phyloP scores from a whole-genome alignment of 2,329 filamentous ascomycete genomes.

The Allantophomopsis lycopodina region DNA sequence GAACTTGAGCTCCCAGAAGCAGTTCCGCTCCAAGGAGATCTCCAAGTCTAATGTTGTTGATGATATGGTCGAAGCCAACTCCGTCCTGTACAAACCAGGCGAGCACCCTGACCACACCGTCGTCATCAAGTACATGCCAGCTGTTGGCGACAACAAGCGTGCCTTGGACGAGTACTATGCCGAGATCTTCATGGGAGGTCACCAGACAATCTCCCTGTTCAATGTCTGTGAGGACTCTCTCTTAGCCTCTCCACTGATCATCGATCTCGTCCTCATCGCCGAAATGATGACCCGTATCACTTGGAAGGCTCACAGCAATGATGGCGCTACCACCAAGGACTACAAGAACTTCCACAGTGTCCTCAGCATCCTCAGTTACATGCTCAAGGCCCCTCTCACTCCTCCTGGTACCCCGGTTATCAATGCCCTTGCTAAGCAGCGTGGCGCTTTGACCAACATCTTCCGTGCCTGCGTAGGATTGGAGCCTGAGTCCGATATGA shows the following conservation, averaged over 20 bases:
- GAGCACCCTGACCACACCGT: slow-evolving; percentile 98
- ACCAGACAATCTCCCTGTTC: slow-evolving; percentile 96
- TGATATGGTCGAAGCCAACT: slow-evolving; percentile 97
- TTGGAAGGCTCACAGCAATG: slow-evolving; percentile 57
- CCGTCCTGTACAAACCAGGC: slow-evolving; percentile 74
- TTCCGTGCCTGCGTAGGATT: slow-evolving; percentile 95
- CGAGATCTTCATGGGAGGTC: slow-evolving; percentile 96
- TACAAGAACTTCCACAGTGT: slow-evolving; percentile 96
- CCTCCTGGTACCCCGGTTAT: slow-evolving; percentile 90
- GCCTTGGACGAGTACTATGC: slow-evolving; percentile 98
- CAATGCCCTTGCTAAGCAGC: slow-evolving; percentile 93
- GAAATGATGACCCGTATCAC: slow-evolving; percentile 98
- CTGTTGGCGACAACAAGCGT: slow-evolving; percentile 97
- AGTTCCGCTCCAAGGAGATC: slow-evolving; percentile 99
- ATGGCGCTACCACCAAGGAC: slow-evolving; percentile 40
- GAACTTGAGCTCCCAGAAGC: slow-evolving; percentile 93
- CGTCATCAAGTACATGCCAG: slow-evolving; percentile 99
- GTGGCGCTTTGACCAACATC: slow-evolving; percentile 88
- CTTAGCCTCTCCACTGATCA: slow-evolving; percentile 89
- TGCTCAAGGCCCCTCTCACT: slow-evolving; percentile 92
- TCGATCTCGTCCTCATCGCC: slow-evolving; percentile 81
- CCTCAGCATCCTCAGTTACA: slow-evolving; percentile 94
- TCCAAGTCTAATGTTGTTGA: slow-evolving; percentile 99
- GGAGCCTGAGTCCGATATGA: slow-evolving; percentile 98
- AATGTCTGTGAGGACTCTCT: slow-evolving; percentile 99